Percentiles rank a stretch among this genome's conserved stretches.
These are phyloP conservation scores for Acidiella bohemica DNA, from an alignment of 495 filamentous ascomycete species.

Conservation along the genomic window DNA sequence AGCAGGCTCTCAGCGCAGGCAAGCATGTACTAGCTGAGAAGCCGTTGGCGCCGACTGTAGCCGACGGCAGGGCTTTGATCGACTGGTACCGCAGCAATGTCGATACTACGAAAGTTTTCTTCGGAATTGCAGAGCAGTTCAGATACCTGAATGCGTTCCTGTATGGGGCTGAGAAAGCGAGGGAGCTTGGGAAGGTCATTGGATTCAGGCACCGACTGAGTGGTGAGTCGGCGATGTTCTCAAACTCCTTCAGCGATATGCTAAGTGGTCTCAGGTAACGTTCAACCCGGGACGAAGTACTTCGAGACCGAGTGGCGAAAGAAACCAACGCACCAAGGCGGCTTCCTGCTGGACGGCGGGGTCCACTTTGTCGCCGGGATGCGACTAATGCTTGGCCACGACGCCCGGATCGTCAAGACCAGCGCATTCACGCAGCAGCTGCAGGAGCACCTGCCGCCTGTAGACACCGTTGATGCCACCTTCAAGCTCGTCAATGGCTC, in stretches of 20 bases:
- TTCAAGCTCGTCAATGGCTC: slow-evolving; percentile 46
- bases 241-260: too few relatives aligned
- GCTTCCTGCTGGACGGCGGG: slow-evolving; percentile 66
- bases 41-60: slow-evolving; percentile 57
- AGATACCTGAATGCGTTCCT: slow-evolving; percentile 48
- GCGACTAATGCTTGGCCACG: slow-evolving; percentile 41
- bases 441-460: slow-evolving; percentile 50
- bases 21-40: slow-evolving; percentile 81
- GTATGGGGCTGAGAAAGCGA: slow-evolving; percentile 43
- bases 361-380: slow-evolving; percentile 58
- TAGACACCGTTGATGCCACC: slow-evolving; percentile 61
- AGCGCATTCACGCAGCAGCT: slow-evolving; percentile 46
- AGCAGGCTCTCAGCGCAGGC: slow-evolving; percentile 48
- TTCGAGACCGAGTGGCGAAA: slow-evolving; percentile 64
- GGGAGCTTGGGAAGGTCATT: slow-evolving; percentile 47
- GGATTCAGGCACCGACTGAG: slow-evolving; percentile 48
- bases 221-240: too few relatives aligned
- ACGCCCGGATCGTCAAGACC: slow-evolving; percentile 35
- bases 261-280: slow-evolving; percentile 39
- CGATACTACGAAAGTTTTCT: slow-evolving; percentile 35
- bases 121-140: slow-evolving; percentile 66
- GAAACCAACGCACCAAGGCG: slow-evolving; percentile 56
- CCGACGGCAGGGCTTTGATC: slow-evolving; percentile 47
- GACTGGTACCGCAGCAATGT: slow-evolving; percentile 44
- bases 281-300: slow-evolving; percentile 46